Conservation (phyloP, 2,329 filamentous ascomycete genomes). For the Arthrobotrys megalospora region DNA sequence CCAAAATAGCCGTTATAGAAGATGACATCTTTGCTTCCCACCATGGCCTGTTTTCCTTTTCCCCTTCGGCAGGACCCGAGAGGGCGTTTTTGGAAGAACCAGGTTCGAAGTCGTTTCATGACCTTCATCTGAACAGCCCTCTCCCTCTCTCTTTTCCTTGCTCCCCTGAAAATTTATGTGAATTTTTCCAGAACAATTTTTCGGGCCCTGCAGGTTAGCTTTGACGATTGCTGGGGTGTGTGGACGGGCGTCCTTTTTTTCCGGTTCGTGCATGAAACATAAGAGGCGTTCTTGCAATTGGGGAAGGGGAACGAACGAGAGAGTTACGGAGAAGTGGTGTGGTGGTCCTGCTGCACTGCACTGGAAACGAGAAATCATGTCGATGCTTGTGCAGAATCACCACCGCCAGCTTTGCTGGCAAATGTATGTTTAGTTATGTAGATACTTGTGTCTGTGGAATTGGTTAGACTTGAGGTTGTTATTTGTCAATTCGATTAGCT, state of each 20-base stretch:
- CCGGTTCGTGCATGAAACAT: constrained; percentile 46
- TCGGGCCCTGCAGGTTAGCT: constrained; percentile 35
- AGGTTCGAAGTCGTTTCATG: constrained; percentile 36
- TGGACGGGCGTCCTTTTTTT: constrained; percentile 27
- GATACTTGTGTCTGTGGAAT: constrained; percentile 30
- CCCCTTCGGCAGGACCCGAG: constrained; percentile 45
- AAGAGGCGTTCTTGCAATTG: constrained; percentile 22
- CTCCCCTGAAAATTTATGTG: constrained; percentile 26
- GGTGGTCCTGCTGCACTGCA: constrained; percentile 4
- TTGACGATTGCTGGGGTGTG: constrained; percentile 26
- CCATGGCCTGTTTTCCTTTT: constrained; percentile 11
- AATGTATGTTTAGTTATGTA: constrained; percentile 25
- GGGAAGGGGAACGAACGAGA: neutral
- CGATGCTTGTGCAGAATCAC: constrained; percentile 32
- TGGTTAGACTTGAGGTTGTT: neutral
- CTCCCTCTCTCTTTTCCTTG: neutral
- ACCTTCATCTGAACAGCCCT: constrained; percentile 15
- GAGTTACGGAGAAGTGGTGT: neutral
- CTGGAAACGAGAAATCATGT: constrained; percentile 15
- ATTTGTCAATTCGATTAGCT: constrained; percentile 28
- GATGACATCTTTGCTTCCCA: constrained; percentile 31
- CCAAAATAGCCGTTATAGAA: constrained; percentile 28
- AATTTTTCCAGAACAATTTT: constrained; percentile 48
- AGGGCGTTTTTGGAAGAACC: constrained; percentile 8
- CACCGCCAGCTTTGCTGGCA: constrained; percentile 21